Conservation (phyloP, 2,329 filamentous ascomycete species). For the Ascochyta koolunga region DNA sequence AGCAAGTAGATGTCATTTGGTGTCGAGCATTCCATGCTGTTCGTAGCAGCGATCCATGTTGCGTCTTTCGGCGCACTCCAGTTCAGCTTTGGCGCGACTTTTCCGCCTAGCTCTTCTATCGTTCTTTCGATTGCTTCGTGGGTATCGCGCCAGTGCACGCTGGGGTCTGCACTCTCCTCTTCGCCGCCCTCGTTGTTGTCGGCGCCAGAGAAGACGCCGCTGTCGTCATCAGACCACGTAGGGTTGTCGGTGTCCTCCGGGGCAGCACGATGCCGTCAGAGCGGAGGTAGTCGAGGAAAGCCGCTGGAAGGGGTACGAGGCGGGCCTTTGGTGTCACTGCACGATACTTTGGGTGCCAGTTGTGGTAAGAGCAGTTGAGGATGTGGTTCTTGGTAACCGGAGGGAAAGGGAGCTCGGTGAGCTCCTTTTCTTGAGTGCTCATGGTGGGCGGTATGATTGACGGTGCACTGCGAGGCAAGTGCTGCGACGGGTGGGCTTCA, state of each 20-base stretch:
- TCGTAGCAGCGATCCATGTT: constrained; percentile 84
- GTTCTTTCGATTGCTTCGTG: constrained; percentile 77
- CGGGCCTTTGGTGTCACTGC: constrained; percentile 82
- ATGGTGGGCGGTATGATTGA: constrained; percentile 25
- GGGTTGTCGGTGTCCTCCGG: constrained; percentile 63
- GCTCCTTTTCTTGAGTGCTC: constrained; percentile 22
- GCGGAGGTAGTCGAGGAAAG: constrained; percentile 85
- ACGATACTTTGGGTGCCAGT: constrained; percentile 87
- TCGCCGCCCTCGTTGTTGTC: constrained; percentile 50
- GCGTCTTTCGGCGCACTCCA: constrained; percentile 98
- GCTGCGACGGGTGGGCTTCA: constrained; percentile 25
- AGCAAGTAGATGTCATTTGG: constrained; percentile 93
- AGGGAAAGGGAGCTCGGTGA: constrained; percentile 70
- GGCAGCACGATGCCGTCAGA: constrained; percentile 92
- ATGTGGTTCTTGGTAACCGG: constrained; percentile 87
- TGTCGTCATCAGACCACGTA: constrained; percentile 57
- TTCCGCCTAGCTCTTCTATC: constrained; percentile 81
- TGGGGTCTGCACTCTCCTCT: constrained; percentile 65
- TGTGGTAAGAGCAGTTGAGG: constrained; percentile 90
- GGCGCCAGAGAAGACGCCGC: constrained; percentile 57
- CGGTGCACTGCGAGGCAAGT: not conserved
- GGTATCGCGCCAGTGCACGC: constrained; percentile 67
- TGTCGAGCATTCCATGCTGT: constrained; percentile 87
- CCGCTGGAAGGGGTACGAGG: constrained; percentile 75
- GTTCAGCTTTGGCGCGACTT: constrained; percentile 91